phyloP scores from a whole-genome alignment of 2,329 filamentous ascomycete species.

The Madurella fahalii region DNA sequence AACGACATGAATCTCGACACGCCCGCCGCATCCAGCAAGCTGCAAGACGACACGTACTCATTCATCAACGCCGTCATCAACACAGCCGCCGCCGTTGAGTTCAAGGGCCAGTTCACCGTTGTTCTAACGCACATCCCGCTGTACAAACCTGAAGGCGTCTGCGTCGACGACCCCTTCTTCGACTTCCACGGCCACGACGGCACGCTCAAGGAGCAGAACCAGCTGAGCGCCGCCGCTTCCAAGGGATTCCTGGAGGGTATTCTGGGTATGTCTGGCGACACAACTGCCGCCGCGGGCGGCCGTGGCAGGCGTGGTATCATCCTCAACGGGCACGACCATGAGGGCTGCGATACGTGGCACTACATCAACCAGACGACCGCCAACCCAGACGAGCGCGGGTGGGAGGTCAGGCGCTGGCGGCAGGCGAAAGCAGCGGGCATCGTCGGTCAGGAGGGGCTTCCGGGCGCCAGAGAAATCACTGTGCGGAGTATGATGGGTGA shows the following conservation, averaged over 20 bases:
- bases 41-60: constrained; percentile 72
- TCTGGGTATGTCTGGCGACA: constrained; percentile 68
- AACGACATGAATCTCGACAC: constrained; percentile 94
- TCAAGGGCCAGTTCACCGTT: constrained; percentile 67
- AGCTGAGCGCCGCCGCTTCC: constrained; percentile 69
- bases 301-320: constrained; percentile 71
- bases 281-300: constrained; percentile 55
- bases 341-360: constrained; percentile 87
- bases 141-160: constrained; percentile 76
- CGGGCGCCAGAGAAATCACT: constrained; percentile 81
- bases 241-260: constrained; percentile 77
- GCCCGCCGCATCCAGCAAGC: constrained; percentile 61
- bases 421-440: constrained; percentile 42
- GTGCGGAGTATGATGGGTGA: constrained; percentile 98
- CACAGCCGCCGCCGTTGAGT: constrained; percentile 57
- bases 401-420: constrained; percentile 48
- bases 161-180: constrained; percentile 80
- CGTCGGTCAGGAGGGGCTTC: constrained; percentile 40
- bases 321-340: constrained; percentile 91
- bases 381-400: constrained; percentile 30
- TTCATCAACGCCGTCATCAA: constrained; percentile 70
- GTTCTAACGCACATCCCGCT: constrained; percentile 90
- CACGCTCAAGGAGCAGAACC: constrained; percentile 85
- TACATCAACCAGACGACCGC: constrained; percentile 62
- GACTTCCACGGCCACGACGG: constrained; percentile 66